Base-by-base conservation (phyloP, 2,329 filamentous ascomycete genomes). In the Curvularia verruculosa region DNA sequence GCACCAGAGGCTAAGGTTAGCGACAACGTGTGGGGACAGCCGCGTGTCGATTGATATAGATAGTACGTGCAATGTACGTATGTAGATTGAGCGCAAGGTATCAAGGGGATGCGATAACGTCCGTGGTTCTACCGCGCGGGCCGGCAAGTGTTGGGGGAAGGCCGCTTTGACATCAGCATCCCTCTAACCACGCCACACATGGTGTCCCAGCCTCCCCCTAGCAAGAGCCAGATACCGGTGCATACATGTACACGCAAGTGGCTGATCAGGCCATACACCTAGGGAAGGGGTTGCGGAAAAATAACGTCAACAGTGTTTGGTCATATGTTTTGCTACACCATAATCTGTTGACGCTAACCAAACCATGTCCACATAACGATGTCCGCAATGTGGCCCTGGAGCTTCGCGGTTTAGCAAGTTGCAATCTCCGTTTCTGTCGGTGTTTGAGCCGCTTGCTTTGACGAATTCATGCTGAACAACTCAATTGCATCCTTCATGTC, bases 1-100 rank as follows among this genome's bases (percentile, higher is more conserved):
- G 46, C 39, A 19, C 15, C 0, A 26, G 23, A 12, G 12, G 12
- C 31, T 26, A 48, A 23, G 18, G 39, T 18, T 31, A n/a, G 8
- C 6, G 24, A 28, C 34, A 12, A 39, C n/a, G 31, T 49, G 46
- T 37, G 46, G 46, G 34, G 31, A 26, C 34, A 49, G 46, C 46
- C 47, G 39, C 48, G 47, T 51, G 47, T 55, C 47, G 40, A 23
- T 12, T 18, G 9, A 37, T 10, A n/a, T n/a, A n/a, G n/a, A n/a
- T n/a, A n/a, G n/a, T n/a, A n/a, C n/a, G n/a, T n/a, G n/a, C n/a
- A n/a, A n/a, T n/a, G n/a, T n/a, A n/a, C n/a, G n/a, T n/a, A n/a
- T n/a, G n/a, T n/a, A 15, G 34, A 18, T n/a, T 28, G 5, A 24
- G 19, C 9, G 36, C n/a, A n/a, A 39, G 46, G 46, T 15, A 23